Conservation (phyloP, 495 filamentous ascomycete genomes). For the Lasiosphaeria ovina region DNA sequence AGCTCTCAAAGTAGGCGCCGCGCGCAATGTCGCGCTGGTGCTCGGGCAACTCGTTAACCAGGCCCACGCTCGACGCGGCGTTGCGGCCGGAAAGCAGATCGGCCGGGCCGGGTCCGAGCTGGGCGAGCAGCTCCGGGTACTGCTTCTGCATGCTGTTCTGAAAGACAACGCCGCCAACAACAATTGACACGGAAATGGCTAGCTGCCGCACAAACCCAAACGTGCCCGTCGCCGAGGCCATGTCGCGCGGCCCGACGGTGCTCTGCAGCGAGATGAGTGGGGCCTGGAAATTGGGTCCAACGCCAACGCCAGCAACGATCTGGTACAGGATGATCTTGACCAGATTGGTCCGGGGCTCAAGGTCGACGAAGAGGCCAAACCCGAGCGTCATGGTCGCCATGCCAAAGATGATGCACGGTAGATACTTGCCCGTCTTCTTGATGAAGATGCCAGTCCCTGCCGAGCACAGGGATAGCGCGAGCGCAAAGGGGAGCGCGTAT, state of each 20-base stretch:
- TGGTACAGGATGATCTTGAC: constrained; percentile 60
- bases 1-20: constrained; percentile 52
- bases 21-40: constrained; percentile 49
- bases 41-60: constrained; percentile 51
- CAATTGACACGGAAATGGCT: constrained; percentile 67
- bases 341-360: constrained; percentile 51
- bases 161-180: constrained; percentile 80
- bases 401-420: constrained; percentile 55
- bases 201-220: constrained; percentile 74
- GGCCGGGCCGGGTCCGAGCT: constrained; percentile 45
- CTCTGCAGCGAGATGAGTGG: constrained; percentile 79
- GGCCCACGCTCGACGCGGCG: constrained; percentile 57
- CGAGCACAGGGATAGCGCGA: constrained; percentile 68
- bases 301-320: constrained; percentile 64
- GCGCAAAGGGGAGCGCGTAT: constrained; percentile 71
- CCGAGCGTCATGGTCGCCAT: constrained; percentile 60
- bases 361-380: constrained; percentile 61
- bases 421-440: constrained; percentile 64
- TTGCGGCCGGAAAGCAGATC: constrained; percentile 47
- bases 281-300: constrained; percentile 67
- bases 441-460: constrained; percentile 66
- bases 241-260: constrained; percentile 64
- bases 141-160: constrained; percentile 58
- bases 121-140: constrained; percentile 33
- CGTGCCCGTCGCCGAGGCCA: constrained; percentile 73